Evolutionary conservation across 805 yeast genomes (phyloP), one percentile per base, ranked within the genome.

Genomic region (Sugiyamaella qingdaonensis): DNA sequence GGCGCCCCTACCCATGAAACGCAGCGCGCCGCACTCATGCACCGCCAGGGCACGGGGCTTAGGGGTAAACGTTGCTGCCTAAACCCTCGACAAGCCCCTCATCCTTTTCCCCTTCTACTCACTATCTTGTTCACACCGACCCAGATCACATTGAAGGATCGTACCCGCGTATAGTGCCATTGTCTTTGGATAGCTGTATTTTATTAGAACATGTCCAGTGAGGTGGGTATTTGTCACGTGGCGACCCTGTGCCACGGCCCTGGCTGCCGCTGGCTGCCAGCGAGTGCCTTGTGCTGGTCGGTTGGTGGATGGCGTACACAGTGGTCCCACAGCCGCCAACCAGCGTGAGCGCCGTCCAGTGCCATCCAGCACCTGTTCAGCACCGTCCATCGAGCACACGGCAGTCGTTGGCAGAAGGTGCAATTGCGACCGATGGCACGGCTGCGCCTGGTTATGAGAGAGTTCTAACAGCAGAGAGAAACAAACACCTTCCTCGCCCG

Each of bases 401-500:
- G 24, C 43, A 4, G 32, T 11, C 37, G 29, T 7, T 24, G 29
- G 29, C 29, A 24, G 29, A 24, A n/a, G 7, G 29, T 24, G 29
- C 29, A 24, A 35, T 35, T 35, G 37, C 37, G 10, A n/a, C 24
- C 29, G 49, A 34, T 33, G 27, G 18, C 49, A 46, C 49, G 31
- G 27, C 32, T 14, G 16, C 31, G 9, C 21, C 19, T 8, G 27
- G 24, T 29, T 43, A 8, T 33, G 37, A 14, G 37, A 32, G 9
- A n/a, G 9, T 14, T 4, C 18, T 14, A 24, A 21, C 32, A 4
- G n/a, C 34, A 57, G 62, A 53, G 62, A 53, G 98, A 94, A 85
- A 96, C 94, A 78, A 88, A 95, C 69, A 96, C 94, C 67, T 92
- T 91, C 77, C 84, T 92, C 71, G 99, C 99, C 73, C 89, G 94